These are phyloP conservation scores for Corylus americana DNA, from an alignment of 306 rosid genomes.

Conservation along the genomic window DNA sequence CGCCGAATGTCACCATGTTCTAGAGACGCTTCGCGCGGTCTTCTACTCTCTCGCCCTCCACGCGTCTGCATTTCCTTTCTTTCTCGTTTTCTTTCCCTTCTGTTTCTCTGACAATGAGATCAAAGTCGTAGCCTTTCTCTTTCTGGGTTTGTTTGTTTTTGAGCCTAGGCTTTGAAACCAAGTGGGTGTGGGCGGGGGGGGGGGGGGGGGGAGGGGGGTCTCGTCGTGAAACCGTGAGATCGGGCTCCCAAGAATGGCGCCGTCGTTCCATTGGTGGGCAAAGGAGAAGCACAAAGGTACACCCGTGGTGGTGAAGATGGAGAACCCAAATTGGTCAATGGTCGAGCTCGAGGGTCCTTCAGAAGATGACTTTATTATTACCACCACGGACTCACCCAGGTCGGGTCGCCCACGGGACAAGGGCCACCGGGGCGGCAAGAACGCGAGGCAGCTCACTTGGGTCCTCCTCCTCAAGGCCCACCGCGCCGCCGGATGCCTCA, in stretches of 20 bases:
- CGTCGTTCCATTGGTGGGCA: conserved; percentile 73
- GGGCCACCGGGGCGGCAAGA: conserved; percentile 53
- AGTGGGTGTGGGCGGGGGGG: background rate
- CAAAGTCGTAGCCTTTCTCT: conserved; percentile 31
- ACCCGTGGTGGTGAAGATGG: conserved; percentile 98
- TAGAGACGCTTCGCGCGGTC: conserved; percentile 46
- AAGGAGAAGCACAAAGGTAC: conserved; percentile 75
- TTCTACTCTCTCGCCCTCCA: conserved; percentile 32
- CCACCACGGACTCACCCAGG: conserved; percentile 23
- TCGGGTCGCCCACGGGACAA: conserved; percentile 45
- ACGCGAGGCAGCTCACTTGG: conserved; percentile 92
- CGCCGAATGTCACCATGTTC: conserved; percentile 60
- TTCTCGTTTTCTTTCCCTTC: background rate
- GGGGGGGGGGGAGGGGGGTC: background rate
- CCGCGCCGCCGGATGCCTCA: conserved; percentile 77
- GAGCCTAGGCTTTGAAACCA: background rate
- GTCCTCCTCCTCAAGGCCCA: conserved; percentile 87
- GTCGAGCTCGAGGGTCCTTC: conserved; percentile 86
- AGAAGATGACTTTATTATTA: conserved; percentile 61
- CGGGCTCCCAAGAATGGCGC: conserved; percentile 52
- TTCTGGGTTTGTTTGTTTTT: background rate
- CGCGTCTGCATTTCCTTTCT: conserved; percentile 46
- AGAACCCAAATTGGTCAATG: conserved; percentile 95
- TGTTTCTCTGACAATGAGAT: conserved; percentile 61
- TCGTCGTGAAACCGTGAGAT: conserved; percentile 23